Conservation (phyloP, 2,329 filamentous ascomycete genomes). For the Westerdykella aurantiaca region DNA sequence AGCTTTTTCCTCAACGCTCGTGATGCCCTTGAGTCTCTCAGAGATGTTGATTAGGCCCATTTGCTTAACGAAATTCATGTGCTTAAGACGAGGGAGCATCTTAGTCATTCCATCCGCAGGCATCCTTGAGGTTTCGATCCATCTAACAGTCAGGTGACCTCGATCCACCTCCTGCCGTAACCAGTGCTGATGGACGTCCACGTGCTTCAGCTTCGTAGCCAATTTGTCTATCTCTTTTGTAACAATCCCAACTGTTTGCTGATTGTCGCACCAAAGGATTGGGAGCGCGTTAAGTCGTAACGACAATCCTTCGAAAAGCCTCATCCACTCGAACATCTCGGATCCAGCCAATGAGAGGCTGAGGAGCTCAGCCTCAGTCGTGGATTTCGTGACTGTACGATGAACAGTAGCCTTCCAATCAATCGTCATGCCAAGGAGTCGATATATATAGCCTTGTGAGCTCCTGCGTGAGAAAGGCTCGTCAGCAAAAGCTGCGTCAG, state of each 20-base stretch:
- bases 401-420: conserved; percentile 9
- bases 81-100: conserved; percentile 2
- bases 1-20: too few species aligned
- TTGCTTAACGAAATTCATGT: conserved; percentile 1
- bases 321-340: conserved; percentile 5
- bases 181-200: conserved; percentile 8
- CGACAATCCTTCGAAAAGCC: conserved; percentile 6
- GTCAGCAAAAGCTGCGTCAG: conserved; percentile 12
- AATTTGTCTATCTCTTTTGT: not conserved
- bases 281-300: not conserved
- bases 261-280: conserved; percentile 4
- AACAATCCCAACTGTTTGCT: conserved; percentile 3
- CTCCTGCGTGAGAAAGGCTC: conserved; percentile 3
- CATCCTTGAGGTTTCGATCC: conserved; percentile 1
- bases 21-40: too few species aligned
- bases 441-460: conserved; percentile 9
- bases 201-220: conserved; percentile 5
- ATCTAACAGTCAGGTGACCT: not conserved
- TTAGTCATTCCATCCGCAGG: conserved; percentile 3
- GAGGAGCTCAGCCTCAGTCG: conserved; percentile 12
- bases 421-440: conserved; percentile 6
- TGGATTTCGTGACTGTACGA: conserved; percentile 10
- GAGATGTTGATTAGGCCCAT: conserved; percentile 1
- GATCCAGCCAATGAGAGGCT: conserved; percentile 4
- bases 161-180: conserved; percentile 1